phyloP scores from a whole-genome alignment of 768 basidiomycete species.

The Lentinula detonsa region DNA sequence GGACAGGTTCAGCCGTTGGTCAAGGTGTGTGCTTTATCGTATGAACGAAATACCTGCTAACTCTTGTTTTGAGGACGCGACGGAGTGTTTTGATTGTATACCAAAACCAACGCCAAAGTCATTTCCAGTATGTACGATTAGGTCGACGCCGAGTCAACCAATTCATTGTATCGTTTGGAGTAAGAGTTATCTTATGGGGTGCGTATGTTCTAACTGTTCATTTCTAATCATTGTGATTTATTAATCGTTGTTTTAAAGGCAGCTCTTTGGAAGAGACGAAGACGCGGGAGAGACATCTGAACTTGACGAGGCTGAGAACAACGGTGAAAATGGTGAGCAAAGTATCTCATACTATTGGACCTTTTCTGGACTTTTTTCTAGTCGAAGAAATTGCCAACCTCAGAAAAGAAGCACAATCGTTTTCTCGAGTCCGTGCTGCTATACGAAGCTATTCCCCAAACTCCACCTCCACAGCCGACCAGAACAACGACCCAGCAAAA shows the following conservation, averaged over 20 bases:
- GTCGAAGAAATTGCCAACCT: conserved; percentile 88
- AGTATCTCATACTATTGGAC: background rate
- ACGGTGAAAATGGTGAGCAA: conserved; percentile 83
- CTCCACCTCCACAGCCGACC: background rate
- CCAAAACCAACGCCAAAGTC: conserved; percentile 90
- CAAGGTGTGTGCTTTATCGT: conserved; percentile 43
- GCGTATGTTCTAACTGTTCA: conserved; percentile 19
- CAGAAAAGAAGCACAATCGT: conserved; percentile 84
- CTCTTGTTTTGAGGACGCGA: conserved; percentile 50
- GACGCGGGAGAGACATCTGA: conserved; percentile 53
- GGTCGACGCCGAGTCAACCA: conserved; percentile 93
- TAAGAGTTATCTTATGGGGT: conserved; percentile 94
- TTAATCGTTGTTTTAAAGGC: conserved; percentile 38
- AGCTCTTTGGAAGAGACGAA: conserved; percentile 93
- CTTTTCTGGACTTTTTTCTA: conserved; percentile 21
- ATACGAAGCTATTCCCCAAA: conserved; percentile 38
- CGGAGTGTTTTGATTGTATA: conserved; percentile 97
- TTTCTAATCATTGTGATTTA: background rate
- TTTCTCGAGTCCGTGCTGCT: conserved; percentile 71
- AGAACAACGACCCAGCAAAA: conserved; percentile 47
- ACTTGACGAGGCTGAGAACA: conserved; percentile 86
- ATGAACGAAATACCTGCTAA: background rate
- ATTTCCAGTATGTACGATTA: conserved; percentile 96
- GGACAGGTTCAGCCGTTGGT: conserved; percentile 95
- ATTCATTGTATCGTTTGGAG: conserved; percentile 99